Base-by-base conservation (phyloP, 2,329 filamentous ascomycete genomes). In the Ophiostoma populinum region DNA sequence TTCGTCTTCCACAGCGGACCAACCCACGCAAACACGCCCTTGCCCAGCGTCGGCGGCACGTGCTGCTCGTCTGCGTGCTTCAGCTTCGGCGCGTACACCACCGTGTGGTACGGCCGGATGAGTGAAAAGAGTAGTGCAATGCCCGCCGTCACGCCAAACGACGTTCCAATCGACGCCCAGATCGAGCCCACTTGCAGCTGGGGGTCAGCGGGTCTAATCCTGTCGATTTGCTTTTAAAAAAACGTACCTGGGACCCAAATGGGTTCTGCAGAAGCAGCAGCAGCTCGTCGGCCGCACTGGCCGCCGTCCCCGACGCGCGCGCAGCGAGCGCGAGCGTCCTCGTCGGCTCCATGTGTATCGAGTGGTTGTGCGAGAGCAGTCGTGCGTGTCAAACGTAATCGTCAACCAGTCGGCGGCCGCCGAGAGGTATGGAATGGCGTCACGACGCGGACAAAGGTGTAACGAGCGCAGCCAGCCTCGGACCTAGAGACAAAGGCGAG, bases 51-150 rank as follows among this genome's bases (percentile, higher is more conserved):
- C 10, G 90, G 90, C 13, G 87, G 90, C 8, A 80, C 72, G 59
- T 93, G 85, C 55, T 79, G 83, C 46, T 83, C 75, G 53, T 95
- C 87, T 51, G 83, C 80, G 62, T 94, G 78, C 53, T 92, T 92
- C 32, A 92, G 65, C 53, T 92, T 87, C 26, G 90, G 90, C 4
- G 90, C 86, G 57, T 98, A 98, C 32, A 98, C 82, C 46, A 87
- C 70, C 37, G 77, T 79, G 55, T 95, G 87, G 55, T 86, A 85
- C 5, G 90, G 90, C 41, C 90, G 80, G 37, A 95, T 64, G 47
- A 94, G 62, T 42, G 83, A 93, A 65, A 95, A 98, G 44, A 75
- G 58, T 39, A 92, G 52, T 42, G 82, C 75, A 46, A 93, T 75
- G 45, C 75, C 63, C 42, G 68, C 49, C 7, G 83, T 82, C 49